Base-by-base conservation (phyloP, 805 yeast species). In the Sungouiella thailandica region DNA sequence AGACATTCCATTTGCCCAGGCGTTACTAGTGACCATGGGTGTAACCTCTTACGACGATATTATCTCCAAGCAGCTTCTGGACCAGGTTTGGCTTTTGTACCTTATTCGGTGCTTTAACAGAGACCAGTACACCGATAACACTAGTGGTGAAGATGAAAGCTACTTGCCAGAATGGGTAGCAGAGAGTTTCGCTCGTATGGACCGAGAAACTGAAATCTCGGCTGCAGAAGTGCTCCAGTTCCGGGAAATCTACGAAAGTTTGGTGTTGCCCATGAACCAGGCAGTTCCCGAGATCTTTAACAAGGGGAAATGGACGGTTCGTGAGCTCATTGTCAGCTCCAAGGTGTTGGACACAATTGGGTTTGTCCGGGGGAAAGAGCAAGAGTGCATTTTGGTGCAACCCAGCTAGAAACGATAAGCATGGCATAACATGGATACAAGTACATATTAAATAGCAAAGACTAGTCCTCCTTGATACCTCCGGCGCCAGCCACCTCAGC, bases 401-500 rank as follows among this genome's bases (percentile, higher is more conserved):
- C n/a, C n/a, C n/a, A n/a, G n/a, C n/a, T n/a, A n/a, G n/a, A n/a
- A n/a, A n/a, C n/a, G n/a, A n/a, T n/a, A n/a, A n/a, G n/a, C n/a
- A n/a, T n/a, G n/a, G n/a, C n/a, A n/a, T n/a, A n/a, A n/a, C n/a
- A n/a, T n/a, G n/a, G n/a, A n/a, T n/a, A n/a, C n/a, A 23, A 7
- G 13, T 10, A 23, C 25, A 23, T 23, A n/a, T 23, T n/a, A 8
- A 23, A 23, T 23, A 23, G 25, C 22, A 9, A 19, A 19, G 22
- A 39, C 57, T 77, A 86, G 55, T 87, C 95, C 63, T 80, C 85
- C 71, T 89, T 88, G 60, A 82, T 71, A 62, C 96, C 96, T 53
- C 93, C 90, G 36, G 74, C 57, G 52, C 97, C 97, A 43, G 86
- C 75, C 44, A 70, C 72, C 71, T 88, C 97, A 42, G 94, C 93